Percentiles rank a stretch among this genome's conserved stretches.
Evolutionary conservation across 2,329 filamentous ascomycete genomes (phyloP).

Genomic region (Aspergillus quadrilineatus): DNA sequence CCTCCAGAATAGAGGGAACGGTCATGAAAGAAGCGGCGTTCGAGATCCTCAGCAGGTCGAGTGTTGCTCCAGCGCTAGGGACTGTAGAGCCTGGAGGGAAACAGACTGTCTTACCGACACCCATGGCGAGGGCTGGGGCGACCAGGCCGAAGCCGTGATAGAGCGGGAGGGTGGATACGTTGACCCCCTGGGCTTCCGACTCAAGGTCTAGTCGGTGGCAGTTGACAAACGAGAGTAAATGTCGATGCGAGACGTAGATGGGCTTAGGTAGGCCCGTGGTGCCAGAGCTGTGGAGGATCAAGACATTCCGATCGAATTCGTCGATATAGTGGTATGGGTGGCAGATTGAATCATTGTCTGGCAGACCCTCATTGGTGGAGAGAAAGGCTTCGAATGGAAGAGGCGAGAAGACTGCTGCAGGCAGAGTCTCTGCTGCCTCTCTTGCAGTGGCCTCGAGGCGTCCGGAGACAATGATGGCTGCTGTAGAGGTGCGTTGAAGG

Average conservation of each 20-base stretch:
- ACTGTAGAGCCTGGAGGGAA: neutral
- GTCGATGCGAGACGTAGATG: neutral
- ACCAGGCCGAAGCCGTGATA: neutral
- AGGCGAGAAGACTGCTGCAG: too few species aligned
- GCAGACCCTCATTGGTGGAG: too few species aligned
- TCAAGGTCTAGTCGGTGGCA: neutral
- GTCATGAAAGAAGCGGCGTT: slow-evolving; percentile 2
- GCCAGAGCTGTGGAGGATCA: slow-evolving; percentile 1
- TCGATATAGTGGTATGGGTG: neutral
- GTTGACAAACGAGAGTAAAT: neutral
- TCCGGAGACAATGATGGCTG: neutral
- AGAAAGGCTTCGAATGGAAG: too few species aligned
- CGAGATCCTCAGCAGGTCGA: neutral
- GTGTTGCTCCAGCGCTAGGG: neutral
- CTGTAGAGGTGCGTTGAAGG: neutral
- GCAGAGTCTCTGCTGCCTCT: too few species aligned
- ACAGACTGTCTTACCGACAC: slow-evolving; percentile 5
- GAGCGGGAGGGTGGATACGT: slow-evolving; percentile 1
- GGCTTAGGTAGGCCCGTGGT: slow-evolving; percentile 2
- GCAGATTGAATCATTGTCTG: neutral
- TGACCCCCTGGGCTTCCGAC: neutral
- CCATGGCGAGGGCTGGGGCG: neutral
- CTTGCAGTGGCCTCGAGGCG: neutral
- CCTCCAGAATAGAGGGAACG: slow-evolving; percentile 1
- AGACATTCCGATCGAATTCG: neutral